Evolutionary conservation across 2,329 filamentous ascomycete genomes (phyloP).

Genomic region (Colletotrichum chrysophilum): DNA sequence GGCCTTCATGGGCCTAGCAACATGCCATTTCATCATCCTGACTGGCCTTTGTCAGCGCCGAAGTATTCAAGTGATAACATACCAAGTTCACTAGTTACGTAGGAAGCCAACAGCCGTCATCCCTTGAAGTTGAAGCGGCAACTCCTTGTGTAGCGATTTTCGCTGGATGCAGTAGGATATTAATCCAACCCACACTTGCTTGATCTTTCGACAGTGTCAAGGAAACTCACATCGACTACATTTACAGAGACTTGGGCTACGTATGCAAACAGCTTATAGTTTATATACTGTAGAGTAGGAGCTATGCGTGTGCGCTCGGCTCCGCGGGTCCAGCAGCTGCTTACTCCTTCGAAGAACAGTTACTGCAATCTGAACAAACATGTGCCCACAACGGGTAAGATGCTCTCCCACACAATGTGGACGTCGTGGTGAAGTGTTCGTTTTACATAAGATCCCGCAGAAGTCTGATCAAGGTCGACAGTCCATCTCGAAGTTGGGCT

Average conservation of each 20-base stretch:
- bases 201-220: not conserved
- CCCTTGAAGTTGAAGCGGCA: not conserved
- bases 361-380: not conserved
- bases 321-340: not conserved
- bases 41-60: rapidly evolving
- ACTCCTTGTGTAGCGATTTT: rapidly evolving
- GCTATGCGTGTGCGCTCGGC: not conserved
- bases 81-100: rapidly evolving
- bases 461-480: not conserved
- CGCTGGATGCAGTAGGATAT: not conserved
- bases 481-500: not conserved
- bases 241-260: not conserved
- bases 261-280: rapidly evolving
- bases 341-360: not conserved
- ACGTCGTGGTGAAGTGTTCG: rapidly evolving
- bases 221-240: no score
- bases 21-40: rapidly evolving
- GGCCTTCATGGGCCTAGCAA: not conserved
- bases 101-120: not conserved
- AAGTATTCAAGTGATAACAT: not conserved
- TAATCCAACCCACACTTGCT: not conserved
- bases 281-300: rapidly evolving
- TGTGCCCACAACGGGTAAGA: rapidly evolving
- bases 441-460: not conserved
- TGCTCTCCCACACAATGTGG: not conserved